phyloP scores from a whole-genome alignment of 2,329 filamentous ascomycete genomes.

The Penicillium vulpinum region DNA sequence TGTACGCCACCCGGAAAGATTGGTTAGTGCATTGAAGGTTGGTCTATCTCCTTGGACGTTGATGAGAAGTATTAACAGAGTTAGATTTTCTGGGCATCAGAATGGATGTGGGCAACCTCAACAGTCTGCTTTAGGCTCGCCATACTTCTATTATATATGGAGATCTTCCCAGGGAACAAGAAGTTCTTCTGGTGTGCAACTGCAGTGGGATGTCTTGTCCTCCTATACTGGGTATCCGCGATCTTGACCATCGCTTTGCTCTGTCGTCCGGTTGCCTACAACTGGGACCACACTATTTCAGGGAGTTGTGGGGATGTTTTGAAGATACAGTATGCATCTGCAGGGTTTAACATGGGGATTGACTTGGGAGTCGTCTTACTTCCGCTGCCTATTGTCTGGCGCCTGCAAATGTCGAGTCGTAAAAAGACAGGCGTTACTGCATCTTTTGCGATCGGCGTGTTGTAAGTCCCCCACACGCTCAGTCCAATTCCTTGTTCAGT shows the following conservation, averaged over 20 bases:
- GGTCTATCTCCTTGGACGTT: rapidly evolving
- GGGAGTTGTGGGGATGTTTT: slow-evolving; percentile 10
- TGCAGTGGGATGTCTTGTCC: slow-evolving; percentile 5
- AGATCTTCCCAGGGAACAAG: slow-evolving; percentile 9
- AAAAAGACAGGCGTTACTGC: slow-evolving; percentile 13
- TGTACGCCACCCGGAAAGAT: background rate
- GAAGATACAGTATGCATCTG: slow-evolving; percentile 12
- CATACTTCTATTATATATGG: slow-evolving; percentile 13
- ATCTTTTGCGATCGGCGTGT: slow-evolving; percentile 11
- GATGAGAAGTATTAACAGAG: background rate
- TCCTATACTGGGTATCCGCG: slow-evolving; percentile 11
- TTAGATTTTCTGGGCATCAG: slow-evolving; percentile 18
- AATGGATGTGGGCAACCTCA: slow-evolving; percentile 17
- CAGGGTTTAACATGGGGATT: slow-evolving; percentile 17
- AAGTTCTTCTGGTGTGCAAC: slow-evolving; percentile 7
- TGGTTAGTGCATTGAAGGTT: slow-evolving; percentile 7
- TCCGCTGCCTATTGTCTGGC: slow-evolving; percentile 13
- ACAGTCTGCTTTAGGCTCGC: slow-evolving; percentile 13
- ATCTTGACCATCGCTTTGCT: slow-evolving; percentile 12
- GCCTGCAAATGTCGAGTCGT: slow-evolving; percentile 11
- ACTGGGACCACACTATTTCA: slow-evolving; percentile 12
- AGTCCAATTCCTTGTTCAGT: background rate
- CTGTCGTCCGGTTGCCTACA: slow-evolving; percentile 13
- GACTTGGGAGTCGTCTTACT: slow-evolving; percentile 11
- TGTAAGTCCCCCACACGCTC: slow-evolving; percentile 1